phyloP scores from a whole-genome alignment of 192 early-diverging fungal species.

The Coemansia nantahalensis region DNA sequence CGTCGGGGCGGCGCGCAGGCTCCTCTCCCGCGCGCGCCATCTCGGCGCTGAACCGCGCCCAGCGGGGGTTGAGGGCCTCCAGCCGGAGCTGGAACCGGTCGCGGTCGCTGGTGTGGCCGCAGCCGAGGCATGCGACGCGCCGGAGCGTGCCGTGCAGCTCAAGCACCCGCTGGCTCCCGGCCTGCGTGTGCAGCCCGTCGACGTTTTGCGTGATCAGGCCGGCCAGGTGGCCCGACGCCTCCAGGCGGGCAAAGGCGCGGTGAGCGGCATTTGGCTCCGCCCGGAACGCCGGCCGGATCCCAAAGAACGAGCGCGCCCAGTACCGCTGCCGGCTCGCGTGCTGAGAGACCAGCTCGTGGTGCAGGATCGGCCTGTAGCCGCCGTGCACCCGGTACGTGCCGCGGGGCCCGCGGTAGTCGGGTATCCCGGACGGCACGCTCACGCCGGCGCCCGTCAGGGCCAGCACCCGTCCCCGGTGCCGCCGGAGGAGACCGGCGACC shows the following conservation, averaged over 20 bases:
- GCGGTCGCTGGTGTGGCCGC: conserved; percentile 57
- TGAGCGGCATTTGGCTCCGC: conserved; percentile 79
- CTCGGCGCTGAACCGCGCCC: conserved; percentile 49
- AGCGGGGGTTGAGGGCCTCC: conserved; percentile 66
- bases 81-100: conserved; percentile 64
- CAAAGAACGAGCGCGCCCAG: conserved; percentile 88
- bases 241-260: conserved; percentile 55
- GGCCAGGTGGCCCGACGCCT: conserved; percentile 43
- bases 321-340: conserved; percentile 75
- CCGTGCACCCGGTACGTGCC: conserved; percentile 69
- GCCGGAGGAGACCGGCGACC: conserved; percentile 23
- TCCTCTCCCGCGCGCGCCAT: conserved; percentile 44
- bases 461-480: conserved; percentile 32
- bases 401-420: conserved; percentile 80
- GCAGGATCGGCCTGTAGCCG: conserved; percentile 82
- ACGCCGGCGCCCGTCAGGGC: conserved; percentile 53
- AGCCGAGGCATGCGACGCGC: conserved; percentile 70
- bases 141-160: conserved; percentile 86
- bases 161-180: conserved; percentile 59
- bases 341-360: conserved; percentile 63
- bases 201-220: conserved; percentile 92
- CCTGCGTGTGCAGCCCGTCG: conserved; percentile 72
- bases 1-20: conserved; percentile 72
- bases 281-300: conserved; percentile 65
- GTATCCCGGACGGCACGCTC: conserved; percentile 69